Evolutionary conservation across 1,139 yeast genomes (phyloP), one percentile per base, ranked within the genome.

Genomic region (Taiozyma sp.): DNA sequence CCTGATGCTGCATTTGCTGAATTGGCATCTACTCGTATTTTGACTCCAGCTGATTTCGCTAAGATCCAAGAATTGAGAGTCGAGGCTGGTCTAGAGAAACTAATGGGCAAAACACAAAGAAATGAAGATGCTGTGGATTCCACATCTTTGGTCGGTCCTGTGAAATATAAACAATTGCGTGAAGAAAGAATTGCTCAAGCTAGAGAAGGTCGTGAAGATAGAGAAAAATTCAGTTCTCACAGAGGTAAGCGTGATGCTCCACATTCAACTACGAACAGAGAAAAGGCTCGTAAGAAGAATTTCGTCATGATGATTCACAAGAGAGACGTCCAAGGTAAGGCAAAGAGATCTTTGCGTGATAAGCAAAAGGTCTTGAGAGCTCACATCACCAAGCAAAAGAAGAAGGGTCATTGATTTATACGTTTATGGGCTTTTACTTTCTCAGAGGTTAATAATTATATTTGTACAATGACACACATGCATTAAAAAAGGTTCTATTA

Each of bases 221-320:
- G 97, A 66, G 96, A 87, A 52, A 85, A 85, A 68, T 91, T 83
- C 63, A 97, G 97, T 34, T 86, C 96, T 19, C 81, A 84, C 66
- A 86, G 82, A 72, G 96, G 96, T 62, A 83, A 82, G 70, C 80
- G 90, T 69, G 93, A 85, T 44, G 75, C 73, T 54, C 79, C 84
- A 37, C 96, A 85, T 65, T 88, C 97, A 43, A 91, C 98, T 21
- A 95, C 99, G 16, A 93, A 93, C 70, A 83, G 82, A 70, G 97
- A 95, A 70, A 93, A 93, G 81, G 95, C 91, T 22, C 80, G 98
- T 68, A 89, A 89, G 90, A 93, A 93, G 96, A 95, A 93, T 72
- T 93, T 90, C 67, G 93, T 95, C 67, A 93, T 93, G 99, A 88
- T 88, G 91, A 87, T 93, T 62, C 99, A 93, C 72, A 93, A 93